Evolutionary conservation across 768 basidiomycete genomes (phyloP).

Genomic region (Nevesoporus exiguus): DNA sequence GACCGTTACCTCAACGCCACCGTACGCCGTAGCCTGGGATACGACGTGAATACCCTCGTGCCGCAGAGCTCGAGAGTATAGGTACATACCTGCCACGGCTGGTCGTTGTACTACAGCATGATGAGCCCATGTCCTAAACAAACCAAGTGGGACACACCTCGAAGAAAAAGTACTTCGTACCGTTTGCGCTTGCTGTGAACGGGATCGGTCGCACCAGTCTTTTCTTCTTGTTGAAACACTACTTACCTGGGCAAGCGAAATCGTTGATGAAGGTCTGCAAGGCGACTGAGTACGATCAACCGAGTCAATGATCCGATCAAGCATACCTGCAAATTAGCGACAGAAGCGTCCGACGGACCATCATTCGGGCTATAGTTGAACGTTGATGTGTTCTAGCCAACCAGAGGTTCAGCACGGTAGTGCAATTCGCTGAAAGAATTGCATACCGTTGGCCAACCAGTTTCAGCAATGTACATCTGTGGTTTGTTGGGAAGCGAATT

Average conservation of each 20-base stretch:
- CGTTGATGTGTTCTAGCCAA: slow-evolving; percentile 54
- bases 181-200: slow-evolving; percentile 62
- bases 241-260: slow-evolving; percentile 63
- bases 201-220: slow-evolving; percentile 8
- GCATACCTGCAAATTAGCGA: slow-evolving; percentile 54
- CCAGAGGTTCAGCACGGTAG: background rate
- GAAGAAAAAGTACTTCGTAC: slow-evolving; percentile 86
- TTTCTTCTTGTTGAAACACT: background rate
- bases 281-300: slow-evolving; percentile 5
- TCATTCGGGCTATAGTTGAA: slow-evolving; percentile 52
- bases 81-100: slow-evolving; percentile 69
- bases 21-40: slow-evolving; percentile 54
- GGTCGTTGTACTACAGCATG: slow-evolving; percentile 58
- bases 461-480: slow-evolving; percentile 90
- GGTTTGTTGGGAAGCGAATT: slow-evolving; percentile 63
- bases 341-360: slow-evolving; percentile 64
- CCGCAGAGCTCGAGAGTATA: background rate
- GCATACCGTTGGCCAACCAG: slow-evolving; percentile 78
- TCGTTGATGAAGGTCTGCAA: slow-evolving; percentile 73
- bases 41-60: slow-evolving; percentile 10
- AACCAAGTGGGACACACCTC: slow-evolving; percentile 42
- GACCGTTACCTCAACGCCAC: slow-evolving; percentile 65
- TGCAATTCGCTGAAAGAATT: background rate
- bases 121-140: background rate
- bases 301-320: background rate